Evolutionary conservation across 306 rosid genomes (phyloP), one percentile per base, ranked within the genome.

Genomic region (Fagus sylvatica): DNA sequence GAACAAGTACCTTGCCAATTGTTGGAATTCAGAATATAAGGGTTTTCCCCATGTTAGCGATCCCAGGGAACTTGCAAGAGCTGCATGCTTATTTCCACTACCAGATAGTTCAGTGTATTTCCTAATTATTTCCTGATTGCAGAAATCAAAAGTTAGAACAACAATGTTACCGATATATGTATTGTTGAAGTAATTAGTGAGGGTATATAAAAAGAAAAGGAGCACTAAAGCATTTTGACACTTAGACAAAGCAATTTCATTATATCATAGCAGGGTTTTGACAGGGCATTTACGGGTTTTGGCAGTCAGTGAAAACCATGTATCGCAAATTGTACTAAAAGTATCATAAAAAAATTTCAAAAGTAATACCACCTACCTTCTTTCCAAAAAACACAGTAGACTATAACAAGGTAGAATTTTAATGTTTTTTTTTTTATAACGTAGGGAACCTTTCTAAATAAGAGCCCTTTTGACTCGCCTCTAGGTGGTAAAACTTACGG

Each of bases 51-150:
- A 95, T 28, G 93, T 86, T 82, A 91, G 83, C 77, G 80, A 82
- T 74, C 98, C 98, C 12, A 92, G 83, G 46, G 98, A 89, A 79
- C 98, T 91, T 43, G 93, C 93, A 74, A 92, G 81, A 69, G 98
- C 96, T 17, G 98, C 97, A 80, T 95, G 85, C 78, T 88, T 86
- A 79, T 87, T 78, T 78, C 96, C 97, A 49, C 55, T 62, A 37
- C 87, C 86, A 53, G 93, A 91, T 56, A 82, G 71, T 57, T 64
- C 84, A 36, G 90, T 91, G 87, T 89, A 92, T 83, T 90, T 92
- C 81, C 69, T 85, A 59, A 95, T 91, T 72, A 91, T 91, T 65
- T 85, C 91, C 98, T 95, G 84, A 68, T 84, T 15, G 28, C 43
- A 79, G 59, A 53, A 54, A 4, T 43, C 73, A 46, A 71, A 55